Evolutionary conservation across 495 filamentous ascomycete species (phyloP).

Genomic region (Chlorociboria aeruginascens): DNA sequence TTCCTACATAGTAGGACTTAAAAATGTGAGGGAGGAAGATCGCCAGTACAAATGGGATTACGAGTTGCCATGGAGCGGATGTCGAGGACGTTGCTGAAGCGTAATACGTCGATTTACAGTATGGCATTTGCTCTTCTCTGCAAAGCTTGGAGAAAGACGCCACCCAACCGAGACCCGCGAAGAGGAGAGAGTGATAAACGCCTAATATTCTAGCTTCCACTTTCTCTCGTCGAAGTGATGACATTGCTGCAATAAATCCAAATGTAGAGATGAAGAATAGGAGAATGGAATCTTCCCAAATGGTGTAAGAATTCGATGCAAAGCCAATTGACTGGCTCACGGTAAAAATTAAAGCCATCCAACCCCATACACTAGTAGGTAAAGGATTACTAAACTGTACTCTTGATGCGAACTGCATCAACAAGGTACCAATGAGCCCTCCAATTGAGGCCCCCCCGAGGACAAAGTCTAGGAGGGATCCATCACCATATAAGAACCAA

Average conservation of each 20-base stretch:
- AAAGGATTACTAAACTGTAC: slow-evolving; percentile 42
- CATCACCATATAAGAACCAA: slow-evolving; percentile 12
- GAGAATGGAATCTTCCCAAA: slow-evolving; percentile 97
- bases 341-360: slow-evolving; percentile 71
- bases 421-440: slow-evolving; percentile 48
- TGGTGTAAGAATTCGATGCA: slow-evolving; percentile 94
- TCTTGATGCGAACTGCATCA: slow-evolving; percentile 39
- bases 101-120: slow-evolving; percentile 92
- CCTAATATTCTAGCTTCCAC: slow-evolving; percentile 56
- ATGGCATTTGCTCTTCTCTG: slow-evolving; percentile 96
- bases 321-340: slow-evolving; percentile 77
- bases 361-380: slow-evolving; percentile 78
- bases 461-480: slow-evolving; percentile 18
- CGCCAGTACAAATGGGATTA: slow-evolving; percentile 63
- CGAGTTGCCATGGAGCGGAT: slow-evolving; percentile 81
- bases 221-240: slow-evolving; percentile 57
- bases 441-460: slow-evolving; percentile 38
- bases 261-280: slow-evolving; percentile 85
- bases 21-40: slow-evolving; percentile 67
- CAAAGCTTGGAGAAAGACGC: slow-evolving; percentile 88
- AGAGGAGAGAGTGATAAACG: slow-evolving; percentile 71
- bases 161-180: slow-evolving; percentile 67
- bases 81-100: slow-evolving; percentile 84
- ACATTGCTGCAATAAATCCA: slow-evolving; percentile 56
- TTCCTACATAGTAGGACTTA: slow-evolving; percentile 61